phyloP scores from a whole-genome alignment of 495 filamentous ascomycete species.

The Bacidia rubella region DNA sequence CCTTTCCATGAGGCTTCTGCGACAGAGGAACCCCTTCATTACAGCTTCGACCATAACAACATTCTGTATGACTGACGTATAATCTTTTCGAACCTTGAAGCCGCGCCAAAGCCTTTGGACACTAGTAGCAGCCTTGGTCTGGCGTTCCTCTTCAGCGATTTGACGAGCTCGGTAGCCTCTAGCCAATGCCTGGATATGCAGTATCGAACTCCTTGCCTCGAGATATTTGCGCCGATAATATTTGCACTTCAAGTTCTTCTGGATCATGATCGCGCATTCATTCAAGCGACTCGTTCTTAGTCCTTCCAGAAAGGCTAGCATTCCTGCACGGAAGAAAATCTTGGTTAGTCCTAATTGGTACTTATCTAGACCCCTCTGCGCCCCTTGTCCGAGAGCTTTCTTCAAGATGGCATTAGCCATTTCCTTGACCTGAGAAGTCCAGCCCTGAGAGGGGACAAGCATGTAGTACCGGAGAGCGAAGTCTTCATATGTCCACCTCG shows the following conservation, averaged over 20 bases:
- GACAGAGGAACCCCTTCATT: conserved; percentile 79
- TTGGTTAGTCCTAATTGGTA: conserved; percentile 95
- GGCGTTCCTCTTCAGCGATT: conserved; percentile 66
- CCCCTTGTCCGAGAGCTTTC: conserved; percentile 73
- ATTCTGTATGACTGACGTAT: conserved; percentile 61
- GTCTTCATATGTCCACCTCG: conserved; percentile 97
- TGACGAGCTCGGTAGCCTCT: conserved; percentile 65
- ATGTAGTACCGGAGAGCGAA: conserved; percentile 98
- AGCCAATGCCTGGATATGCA: conserved; percentile 60
- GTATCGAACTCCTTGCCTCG: conserved; percentile 67
- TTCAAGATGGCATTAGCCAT: conserved; percentile 88
- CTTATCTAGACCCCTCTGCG: conserved; percentile 73
- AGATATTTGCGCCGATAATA: conserved; percentile 90
- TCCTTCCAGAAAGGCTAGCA: conserved; percentile 96
- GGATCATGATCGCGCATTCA: conserved; percentile 93
- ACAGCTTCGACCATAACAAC: conserved; percentile 76
- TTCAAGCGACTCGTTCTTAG: conserved; percentile 79
- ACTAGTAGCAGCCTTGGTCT: conserved; percentile 73
- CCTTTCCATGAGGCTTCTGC: conserved; percentile 82
- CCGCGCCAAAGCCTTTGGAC: conserved; percentile 95
- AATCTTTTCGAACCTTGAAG: conserved; percentile 68
- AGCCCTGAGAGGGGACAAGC: conserved; percentile 78
- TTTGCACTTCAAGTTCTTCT: conserved; percentile 93
- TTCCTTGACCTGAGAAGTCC: conserved; percentile 84
- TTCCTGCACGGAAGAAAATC: conserved; percentile 97